Evolutionary conservation across 1,284 basidiomycete species (phyloP).

Genomic region (Puccinia coronata): DNA sequence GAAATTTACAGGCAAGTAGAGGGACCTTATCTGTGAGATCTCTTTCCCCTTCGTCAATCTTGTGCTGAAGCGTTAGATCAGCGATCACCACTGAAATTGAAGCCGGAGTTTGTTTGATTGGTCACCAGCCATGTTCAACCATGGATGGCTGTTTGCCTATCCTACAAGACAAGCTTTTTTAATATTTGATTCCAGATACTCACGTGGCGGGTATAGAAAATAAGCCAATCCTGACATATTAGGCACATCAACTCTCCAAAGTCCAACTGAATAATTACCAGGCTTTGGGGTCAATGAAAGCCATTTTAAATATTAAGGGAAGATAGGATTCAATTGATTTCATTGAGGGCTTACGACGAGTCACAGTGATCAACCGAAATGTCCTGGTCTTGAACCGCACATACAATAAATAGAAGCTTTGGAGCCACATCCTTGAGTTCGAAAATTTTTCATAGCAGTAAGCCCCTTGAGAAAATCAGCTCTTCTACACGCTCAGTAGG

Average conservation of each 20-base stretch:
- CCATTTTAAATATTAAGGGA: too few species aligned
- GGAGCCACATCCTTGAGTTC: slow-evolving; percentile 40
- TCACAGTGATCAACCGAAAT: slow-evolving; percentile 24
- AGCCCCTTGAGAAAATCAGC: not conserved
- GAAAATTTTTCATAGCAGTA: not conserved
- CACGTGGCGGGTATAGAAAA: slow-evolving; percentile 34
- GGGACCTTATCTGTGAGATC: slow-evolving; percentile 36
- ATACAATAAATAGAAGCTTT: slow-evolving; percentile 41
- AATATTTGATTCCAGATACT: too few species aligned
- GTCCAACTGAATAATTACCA: slow-evolving; percentile 19
- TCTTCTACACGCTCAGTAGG: not conserved
- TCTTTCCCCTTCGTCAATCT: slow-evolving; percentile 22
- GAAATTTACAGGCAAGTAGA: slow-evolving; percentile 30
- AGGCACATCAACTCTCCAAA: slow-evolving; percentile 35
- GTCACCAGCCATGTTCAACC: too few species aligned
- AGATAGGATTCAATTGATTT: not conserved
- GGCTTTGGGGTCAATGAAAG: not conserved
- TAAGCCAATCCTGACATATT: slow-evolving; percentile 33
- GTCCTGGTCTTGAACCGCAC: slow-evolving; percentile 31
- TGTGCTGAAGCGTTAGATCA: slow-evolving; percentile 36
- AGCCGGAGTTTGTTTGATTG: too few species aligned
- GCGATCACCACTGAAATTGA: slow-evolving; percentile 31
- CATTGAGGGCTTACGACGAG: slow-evolving; percentile 10
- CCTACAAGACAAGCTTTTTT: too few species aligned
- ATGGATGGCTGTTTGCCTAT: too few species aligned